Evolutionary conservation across 495 filamentous ascomycete genomes (phyloP), one percentile per base, ranked within the genome.

Genomic region (Podospora anserina): DNA sequence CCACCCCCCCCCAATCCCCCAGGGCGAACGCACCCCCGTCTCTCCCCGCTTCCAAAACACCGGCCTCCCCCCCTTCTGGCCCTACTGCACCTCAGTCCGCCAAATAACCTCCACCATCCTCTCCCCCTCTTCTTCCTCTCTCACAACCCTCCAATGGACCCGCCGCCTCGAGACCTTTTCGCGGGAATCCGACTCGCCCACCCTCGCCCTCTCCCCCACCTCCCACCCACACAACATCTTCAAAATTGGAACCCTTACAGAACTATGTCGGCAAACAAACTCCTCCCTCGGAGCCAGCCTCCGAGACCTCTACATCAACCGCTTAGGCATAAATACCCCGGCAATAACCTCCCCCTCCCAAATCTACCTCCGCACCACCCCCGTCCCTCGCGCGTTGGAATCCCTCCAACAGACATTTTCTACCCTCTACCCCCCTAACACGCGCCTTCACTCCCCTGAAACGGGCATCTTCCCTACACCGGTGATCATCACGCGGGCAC

Each of bases 331-430:
- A n/a, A n/a, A n/a, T n/a, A n/a, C 93, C 0, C 76, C 82, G 26
- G 82, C 86, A 61, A 87, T 92, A 65, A 78, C 79, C 64, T 70
- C 73, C n/a, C 68, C 86, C 7, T 87, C 91, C 71, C 88, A 87
- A 77, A 84, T 97, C 70, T 97, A 97, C 73, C 85, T 99, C 28
- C 90, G 96, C 64, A 84, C 92, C 2, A 97, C 92, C 0, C 91
- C 92, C 0, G 88, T 98, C 53, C 90, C 90, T 2, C 88, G 94
- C 56, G 92, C 94, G 7, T 83, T 97, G 2, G 93, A 97, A 75
- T 93, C 90, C 16, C 83, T 97, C 23, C 93, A 98, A 69, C 92
- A 99, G 77, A 86, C 91, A 20, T 96, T 97, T 76, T 87, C 84
- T 73, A 95, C 94, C 18, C 86, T 99, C 78, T 99, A 98, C 78